Evolutionary conservation across 768 basidiomycete species (phyloP), one percentile per base, ranked within the genome.

Genomic region (Mycena venus): DNA sequence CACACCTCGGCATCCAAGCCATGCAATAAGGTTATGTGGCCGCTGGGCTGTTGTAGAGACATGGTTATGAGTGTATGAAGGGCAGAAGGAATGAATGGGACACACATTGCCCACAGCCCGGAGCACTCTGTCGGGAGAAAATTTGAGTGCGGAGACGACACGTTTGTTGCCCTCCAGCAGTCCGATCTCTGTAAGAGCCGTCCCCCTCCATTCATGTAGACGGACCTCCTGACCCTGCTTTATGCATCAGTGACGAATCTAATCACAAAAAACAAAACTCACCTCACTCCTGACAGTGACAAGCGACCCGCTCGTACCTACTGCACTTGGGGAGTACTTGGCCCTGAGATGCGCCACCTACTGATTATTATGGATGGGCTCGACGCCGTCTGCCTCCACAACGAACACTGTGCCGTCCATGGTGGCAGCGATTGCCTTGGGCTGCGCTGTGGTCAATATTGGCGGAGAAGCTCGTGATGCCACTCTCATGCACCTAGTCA

Each of bases 101-200:
- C 95, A 83, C 78, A 97, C 96, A 83, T 99, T 96, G 58, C 97
- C 98, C 9, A 93, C 89, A 64, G 94, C 96, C 14, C 99, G 86
- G 42, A 91, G 83, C 25, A 84, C 85, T 0, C 94, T 95, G 81
- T 98, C 92, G 0, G 92, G 90, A 0, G 95, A 95, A 84, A 98
- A 94, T 0, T 94, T 90, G 8, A 99, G 82, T 0, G 91, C 91
- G 49, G 92, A 92, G 23, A 99, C 85, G 9, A 90, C 84, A 17
- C 92, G 94, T 75, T 89, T 90, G 81, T 94, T 94, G 36, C 91
- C 91, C 74, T 93, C 91, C 11, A 95, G 85, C 3, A 90, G 85
- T 0, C 83, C 89, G 32, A 80, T 82, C 80, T 93, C 92, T 56
- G 85, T 90, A 68, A 96, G 79, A 2, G 86, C 77, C 73, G 90